These are phyloP conservation scores for Macrocybe gigantea DNA, from an alignment of 768 basidiomycete genomes.

Conservation along the genomic window DNA sequence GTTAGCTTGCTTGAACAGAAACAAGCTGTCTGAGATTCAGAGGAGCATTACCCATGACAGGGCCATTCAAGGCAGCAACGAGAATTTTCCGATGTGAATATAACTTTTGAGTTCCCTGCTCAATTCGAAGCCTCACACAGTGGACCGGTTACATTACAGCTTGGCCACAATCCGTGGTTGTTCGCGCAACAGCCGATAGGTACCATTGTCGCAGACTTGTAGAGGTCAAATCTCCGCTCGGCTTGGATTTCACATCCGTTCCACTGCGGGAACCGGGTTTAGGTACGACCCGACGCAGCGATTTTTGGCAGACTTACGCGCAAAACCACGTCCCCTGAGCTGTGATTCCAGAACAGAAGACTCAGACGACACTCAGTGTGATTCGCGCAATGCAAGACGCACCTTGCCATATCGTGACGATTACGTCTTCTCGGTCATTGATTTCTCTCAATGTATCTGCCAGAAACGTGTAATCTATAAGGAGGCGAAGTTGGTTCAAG, in stretches of 20 bases:
- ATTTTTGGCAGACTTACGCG: constrained; percentile 40
- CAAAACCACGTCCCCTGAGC: constrained; percentile 72
- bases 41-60: constrained; percentile 56
- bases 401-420: constrained; percentile 70
- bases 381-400: constrained; percentile 3
- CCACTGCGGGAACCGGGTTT: constrained; percentile 32
- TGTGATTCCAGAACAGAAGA: constrained; percentile 12
- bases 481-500: not conserved
- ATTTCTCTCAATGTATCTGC: constrained; percentile 53
- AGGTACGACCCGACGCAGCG: not conserved
- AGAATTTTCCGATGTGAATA: constrained; percentile 65
- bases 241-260: constrained; percentile 43
- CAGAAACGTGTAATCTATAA: constrained; percentile 56
- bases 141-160: constrained; percentile 38
- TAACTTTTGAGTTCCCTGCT: constrained; percentile 31
- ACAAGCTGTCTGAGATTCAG: not conserved
- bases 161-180: constrained; percentile 55
- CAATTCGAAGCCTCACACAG: not conserved
- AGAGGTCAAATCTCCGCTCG: not conserved
- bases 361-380: not conserved
- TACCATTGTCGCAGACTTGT: constrained; percentile 40
- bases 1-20: not conserved
- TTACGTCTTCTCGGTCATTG: constrained; percentile 53
- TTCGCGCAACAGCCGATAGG: constrained; percentile 36
- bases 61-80: constrained; percentile 68